Evolutionary conservation across 176 grass and related monocot genomes (phyloP).

Genomic region (Ampelocalamus luodianensis): DNA sequence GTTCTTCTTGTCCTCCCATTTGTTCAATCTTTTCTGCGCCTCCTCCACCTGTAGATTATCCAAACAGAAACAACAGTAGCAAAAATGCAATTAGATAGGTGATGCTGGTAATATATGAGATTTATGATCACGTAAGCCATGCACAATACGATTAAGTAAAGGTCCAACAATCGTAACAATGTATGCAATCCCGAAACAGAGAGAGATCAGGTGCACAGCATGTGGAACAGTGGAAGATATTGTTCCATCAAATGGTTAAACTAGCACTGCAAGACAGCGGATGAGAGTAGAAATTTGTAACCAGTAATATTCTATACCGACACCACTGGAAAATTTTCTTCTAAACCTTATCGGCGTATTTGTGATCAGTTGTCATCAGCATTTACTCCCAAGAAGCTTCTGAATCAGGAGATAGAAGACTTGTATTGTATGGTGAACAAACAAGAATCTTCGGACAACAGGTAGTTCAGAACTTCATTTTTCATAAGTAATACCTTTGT

Average conservation of each 20-base stretch:
- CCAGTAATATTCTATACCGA: neutral
- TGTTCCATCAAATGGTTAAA: neutral
- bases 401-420: neutral
- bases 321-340: neutral
- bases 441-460: neutral
- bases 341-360: neutral
- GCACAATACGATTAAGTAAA: neutral
- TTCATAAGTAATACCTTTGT: neutral
- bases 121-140: neutral
- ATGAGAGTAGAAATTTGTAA: neutral
- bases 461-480: neutral
- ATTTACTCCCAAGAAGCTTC: neutral
- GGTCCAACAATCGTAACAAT: neutral
- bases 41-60: slow-evolving; percentile 63
- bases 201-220: neutral
- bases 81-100: neutral
- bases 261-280: neutral
- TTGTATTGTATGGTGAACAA: slow-evolving; percentile 4
- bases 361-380: neutral
- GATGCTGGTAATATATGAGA: neutral
- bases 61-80: neutral
- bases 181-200: neutral
- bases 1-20: slow-evolving; percentile 67
- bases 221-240: neutral
- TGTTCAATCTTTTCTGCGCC: slow-evolving; percentile 75